Evolutionary conservation across 768 basidiomycete species (phyloP), one percentile per base, ranked within the genome.

Genomic region (Mycena indigotica): DNA sequence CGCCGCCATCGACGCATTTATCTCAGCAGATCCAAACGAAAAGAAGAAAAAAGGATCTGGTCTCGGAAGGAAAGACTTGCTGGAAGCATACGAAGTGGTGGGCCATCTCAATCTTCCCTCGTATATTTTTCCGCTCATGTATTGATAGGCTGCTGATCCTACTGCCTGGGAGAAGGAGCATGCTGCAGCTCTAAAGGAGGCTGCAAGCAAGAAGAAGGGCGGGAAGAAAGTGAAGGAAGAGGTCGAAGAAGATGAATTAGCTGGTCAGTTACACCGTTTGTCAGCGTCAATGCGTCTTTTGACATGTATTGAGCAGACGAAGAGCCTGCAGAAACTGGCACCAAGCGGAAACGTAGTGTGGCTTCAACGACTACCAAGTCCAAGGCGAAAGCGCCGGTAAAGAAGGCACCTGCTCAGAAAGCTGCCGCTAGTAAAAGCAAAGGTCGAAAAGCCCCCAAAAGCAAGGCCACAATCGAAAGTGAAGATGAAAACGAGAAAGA

Each of bases 1-100:
- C 5, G 84, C 89, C 71, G 92, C 93, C 74, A 96, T 98, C 73
- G 82, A 90, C 63, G 80, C 87, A 4, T 97, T 85, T 75, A 83
- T 98, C 74, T 79, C 76, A 60, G 89, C 89, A 67, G 41, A 44
- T 21, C n/a, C 6, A 5, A 86, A 88, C 16, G 81, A 77, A 72
- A 93, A 93, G 77, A 86, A 83, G 70, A 24, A 28, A 10, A 48
- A 28, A 12, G 46, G 24, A 26, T 12, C 21, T 24, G 46, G 46
- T 6, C 4, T 48, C 8, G 46, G 86, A 82, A 38, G 87, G 84
- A 29, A 25, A 26, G 91, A 93, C 38, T 83, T 98, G 32, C 72
- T 88, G 19, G 70, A 80, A 50, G 93, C 40, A 88, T 89, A 35
- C 73, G 81, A 48, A 77, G 88, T 67, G 53, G 53, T 54, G 52